Evolutionary conservation across 768 basidiomycete genomes (phyloP).

Genomic region (Panellus pusillus): DNA sequence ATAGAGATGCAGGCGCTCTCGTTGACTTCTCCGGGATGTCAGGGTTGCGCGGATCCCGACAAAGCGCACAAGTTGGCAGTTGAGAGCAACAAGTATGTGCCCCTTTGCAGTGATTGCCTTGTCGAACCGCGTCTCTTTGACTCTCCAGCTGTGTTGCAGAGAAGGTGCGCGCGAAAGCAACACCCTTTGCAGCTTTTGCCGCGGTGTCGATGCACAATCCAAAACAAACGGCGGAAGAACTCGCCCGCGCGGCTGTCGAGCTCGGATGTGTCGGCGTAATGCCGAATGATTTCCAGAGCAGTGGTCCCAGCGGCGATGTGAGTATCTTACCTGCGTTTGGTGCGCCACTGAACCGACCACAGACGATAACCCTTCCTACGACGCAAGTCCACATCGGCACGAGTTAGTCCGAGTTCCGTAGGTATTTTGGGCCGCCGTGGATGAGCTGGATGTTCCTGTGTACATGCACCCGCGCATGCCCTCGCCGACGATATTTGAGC

Average conservation of each 20-base stretch:
- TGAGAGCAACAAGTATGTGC: no score
- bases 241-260: conserved; percentile 17
- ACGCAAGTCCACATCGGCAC: background rate
- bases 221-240: conserved; percentile 16
- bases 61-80: no score
- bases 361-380: conserved; percentile 18
- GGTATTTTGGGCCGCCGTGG: conserved; percentile 19
- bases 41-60: no score
- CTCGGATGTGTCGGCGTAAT: conserved; percentile 20
- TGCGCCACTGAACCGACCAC: no score
- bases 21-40: conserved; percentile 18
- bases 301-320: conserved; percentile 18
- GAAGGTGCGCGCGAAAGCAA: no score
- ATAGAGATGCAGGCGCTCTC: conserved; percentile 23
- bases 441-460: conserved; percentile 17
- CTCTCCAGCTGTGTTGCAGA: no score
- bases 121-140: no score
- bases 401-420: background rate
- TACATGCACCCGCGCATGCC: conserved; percentile 19
- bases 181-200: conserved; percentile 19
- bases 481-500: conserved; percentile 1
- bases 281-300: conserved; percentile 22
- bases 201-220: conserved; percentile 24
- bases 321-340: no score
- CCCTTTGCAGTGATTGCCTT: no score